Base-by-base conservation (phyloP, 495 filamentous ascomycete species). In the Xylaria sp. region DNA sequence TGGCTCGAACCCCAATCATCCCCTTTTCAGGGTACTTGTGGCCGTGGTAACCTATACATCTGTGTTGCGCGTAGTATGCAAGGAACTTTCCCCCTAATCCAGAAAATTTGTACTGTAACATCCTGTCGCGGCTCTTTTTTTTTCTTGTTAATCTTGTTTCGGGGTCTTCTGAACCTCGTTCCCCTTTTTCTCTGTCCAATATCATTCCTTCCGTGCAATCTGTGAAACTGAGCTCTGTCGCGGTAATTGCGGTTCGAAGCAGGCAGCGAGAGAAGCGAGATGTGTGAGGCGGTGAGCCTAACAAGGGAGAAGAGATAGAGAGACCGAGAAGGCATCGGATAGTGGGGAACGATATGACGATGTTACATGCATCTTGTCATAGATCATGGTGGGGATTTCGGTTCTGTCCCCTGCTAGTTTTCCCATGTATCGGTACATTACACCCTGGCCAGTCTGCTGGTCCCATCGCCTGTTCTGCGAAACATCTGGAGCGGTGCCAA, bases 361-460 rank as follows among this genome's bases (percentile, higher is more conserved):
- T 66, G 44, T 66, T 66, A 29, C 44, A 46, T 46, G 62, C 44
- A 46, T 66, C 62, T 66, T 21, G 62, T 66, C 62, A 67, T 67
- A 62, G 63, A 53, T 55, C 63, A 52, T 33, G 21, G 62, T 65
- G 62, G 62, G 61, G 62, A 65, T 50, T 50, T 65, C 62, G 62
- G 48, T 53, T 41, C 46, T 37, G 33, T 35, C 19, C 64, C 64
- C 46, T 67, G 64, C 48, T 40, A 50, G 43, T 35, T 24, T 26
- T 52, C 29, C 44, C 24, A 67, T 43, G 64, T 67, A 67, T 24
- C 64, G n/a, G 35, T 67, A 55, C 64, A 66, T 53, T 48, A 55
- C 17, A 62, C 59, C 43, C 59, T 41, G n/a, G 46, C 44, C 3
- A 43, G 44, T 66, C n/a, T 15, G 29, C 9, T 67, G 17, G 26